phyloP scores from a whole-genome alignment of 2,329 filamentous ascomycete genomes.

The Corynespora cassiicola region DNA sequence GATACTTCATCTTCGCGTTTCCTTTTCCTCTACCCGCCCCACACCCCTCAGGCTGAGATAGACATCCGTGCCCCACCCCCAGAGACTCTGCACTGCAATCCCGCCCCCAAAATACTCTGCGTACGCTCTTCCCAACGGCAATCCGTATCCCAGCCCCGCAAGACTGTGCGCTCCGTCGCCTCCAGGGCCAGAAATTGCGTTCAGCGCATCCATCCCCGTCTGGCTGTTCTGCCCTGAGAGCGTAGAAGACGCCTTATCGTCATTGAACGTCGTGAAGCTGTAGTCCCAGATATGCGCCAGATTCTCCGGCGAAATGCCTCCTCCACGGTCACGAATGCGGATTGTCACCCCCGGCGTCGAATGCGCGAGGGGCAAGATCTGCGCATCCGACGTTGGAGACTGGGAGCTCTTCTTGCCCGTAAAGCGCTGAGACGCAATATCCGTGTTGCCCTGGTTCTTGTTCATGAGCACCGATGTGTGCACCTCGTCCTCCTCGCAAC shows the following conservation, averaged over 20 bases:
- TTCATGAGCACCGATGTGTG: no score
- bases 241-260: slow-evolving; percentile 60
- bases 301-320: slow-evolving; percentile 86
- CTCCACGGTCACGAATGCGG: slow-evolving; percentile 92
- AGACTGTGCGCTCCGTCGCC: slow-evolving; percentile 78
- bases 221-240: slow-evolving; percentile 46
- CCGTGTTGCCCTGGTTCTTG: slow-evolving; percentile 37
- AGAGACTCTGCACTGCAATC: slow-evolving; percentile 92
- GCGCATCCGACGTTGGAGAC: slow-evolving; percentile 30
- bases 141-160: slow-evolving; percentile 89
- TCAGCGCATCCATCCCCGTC: slow-evolving; percentile 68
- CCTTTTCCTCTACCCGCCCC: slow-evolving; percentile 49
- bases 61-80: slow-evolving; percentile 85
- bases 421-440: slow-evolving; percentile 37
- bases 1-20: no score
- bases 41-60: slow-evolving; percentile 69
- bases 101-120: slow-evolving; percentile 98
- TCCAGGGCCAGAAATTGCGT: slow-evolving; percentile 74
- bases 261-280: slow-evolving; percentile 93
- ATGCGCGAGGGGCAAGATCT: slow-evolving; percentile 53
- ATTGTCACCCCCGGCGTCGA: slow-evolving; percentile 86
- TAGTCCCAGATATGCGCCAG: slow-evolving; percentile 94
- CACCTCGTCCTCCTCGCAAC: no score
- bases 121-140: slow-evolving; percentile 90
- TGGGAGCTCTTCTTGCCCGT: slow-evolving; percentile 23